Percentiles rank a stretch among this genome's conserved stretches.
Evolutionary conservation across 2,329 filamentous ascomycete species (phyloP).

Genomic region (Dothistroma septosporum): DNA sequence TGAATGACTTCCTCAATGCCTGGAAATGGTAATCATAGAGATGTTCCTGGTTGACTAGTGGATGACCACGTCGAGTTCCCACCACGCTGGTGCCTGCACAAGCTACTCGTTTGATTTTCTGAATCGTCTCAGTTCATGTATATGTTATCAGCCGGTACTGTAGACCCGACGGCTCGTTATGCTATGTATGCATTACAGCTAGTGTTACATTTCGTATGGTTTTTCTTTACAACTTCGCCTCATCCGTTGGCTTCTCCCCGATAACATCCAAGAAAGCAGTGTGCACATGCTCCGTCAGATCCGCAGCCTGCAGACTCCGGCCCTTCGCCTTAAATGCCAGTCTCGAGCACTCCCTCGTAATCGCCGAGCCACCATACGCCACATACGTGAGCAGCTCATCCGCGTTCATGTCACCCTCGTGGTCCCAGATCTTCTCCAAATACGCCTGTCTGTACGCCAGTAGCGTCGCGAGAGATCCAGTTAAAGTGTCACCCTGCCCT

Average conservation of each 20-base stretch:
- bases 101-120: not conserved
- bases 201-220: not conserved
- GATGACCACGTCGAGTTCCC: too few species aligned
- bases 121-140: not conserved
- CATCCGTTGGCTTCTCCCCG: conserved; percentile 54
- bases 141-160: not conserved
- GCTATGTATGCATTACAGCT: not conserved
- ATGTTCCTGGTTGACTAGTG: too few species aligned
- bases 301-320: conserved; percentile 83
- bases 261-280: conserved; percentile 74
- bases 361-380: conserved; percentile 78
- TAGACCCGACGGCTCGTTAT: not conserved
- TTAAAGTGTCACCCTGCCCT: conserved; percentile 93
- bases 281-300: conserved; percentile 87
- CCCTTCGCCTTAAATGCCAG: conserved; percentile 82
- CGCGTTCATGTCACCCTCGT: conserved; percentile 51
- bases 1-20: too few species aligned
- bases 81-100: too few species aligned
- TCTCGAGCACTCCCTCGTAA: conserved; percentile 87
- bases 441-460: conserved; percentile 87
- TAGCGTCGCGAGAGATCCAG: conserved; percentile 82
- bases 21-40: too few species aligned
- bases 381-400: conserved; percentile 65
- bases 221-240: conserved; percentile 17
- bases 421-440: conserved; percentile 73